A percentile compares a stretch with the other conserved stretches of the same genome.
phyloP scores from a whole-genome alignment of 116 monocot genomes.

The Phalaenopsis hybrid region DNA sequence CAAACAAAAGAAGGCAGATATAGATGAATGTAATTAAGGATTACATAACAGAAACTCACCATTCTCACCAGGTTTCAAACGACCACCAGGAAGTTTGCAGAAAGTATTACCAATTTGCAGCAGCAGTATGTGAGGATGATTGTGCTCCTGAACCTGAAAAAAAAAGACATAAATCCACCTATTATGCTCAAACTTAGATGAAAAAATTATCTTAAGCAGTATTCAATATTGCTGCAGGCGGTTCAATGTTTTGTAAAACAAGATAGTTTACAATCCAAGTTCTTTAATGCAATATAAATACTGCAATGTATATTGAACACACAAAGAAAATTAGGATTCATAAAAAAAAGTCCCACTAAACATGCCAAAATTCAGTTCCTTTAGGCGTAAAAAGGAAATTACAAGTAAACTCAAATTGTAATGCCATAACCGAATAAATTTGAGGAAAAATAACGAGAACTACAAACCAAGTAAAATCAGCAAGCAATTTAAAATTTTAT shows the following conservation, averaged over 20 bases:
- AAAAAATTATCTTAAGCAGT: background rate
- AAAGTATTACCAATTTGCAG: slow-evolving; percentile 99
- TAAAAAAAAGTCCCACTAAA: no score
- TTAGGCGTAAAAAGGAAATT: no score
- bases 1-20: background rate
- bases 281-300: background rate
- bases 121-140: slow-evolving; percentile 87
- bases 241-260: background rate
- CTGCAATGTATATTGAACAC: no score
- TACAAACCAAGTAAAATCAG: background rate
- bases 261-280: background rate
- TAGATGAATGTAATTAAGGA: background rate
- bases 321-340: no score
- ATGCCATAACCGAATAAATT: background rate
- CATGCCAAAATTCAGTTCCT: no score
- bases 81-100: slow-evolving; percentile 97
- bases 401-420: background rate
- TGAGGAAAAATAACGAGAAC: background rate
- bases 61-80: slow-evolving; percentile 98
- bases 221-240: background rate
- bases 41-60: slow-evolving; percentile 25
- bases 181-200: background rate
- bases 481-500: background rate
- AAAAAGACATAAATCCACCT: background rate
- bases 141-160: slow-evolving; percentile 85